Evolutionary conservation across 495 filamentous ascomycete species (phyloP), one percentile per base, ranked within the genome.

Genomic region (Neurospora sp.): DNA sequence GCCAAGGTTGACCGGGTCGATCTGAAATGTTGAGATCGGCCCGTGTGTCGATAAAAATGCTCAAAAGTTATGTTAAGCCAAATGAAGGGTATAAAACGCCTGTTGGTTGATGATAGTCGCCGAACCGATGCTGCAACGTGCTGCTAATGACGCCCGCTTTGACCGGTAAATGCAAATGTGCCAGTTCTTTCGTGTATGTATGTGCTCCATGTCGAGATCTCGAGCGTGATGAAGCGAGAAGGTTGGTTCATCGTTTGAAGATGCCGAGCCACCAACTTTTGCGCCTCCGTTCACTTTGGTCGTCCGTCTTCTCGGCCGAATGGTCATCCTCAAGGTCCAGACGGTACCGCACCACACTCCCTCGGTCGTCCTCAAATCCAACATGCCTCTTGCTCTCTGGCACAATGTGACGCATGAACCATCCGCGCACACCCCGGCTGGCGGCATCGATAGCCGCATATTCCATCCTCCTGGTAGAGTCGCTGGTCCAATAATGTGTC

Each of bases 371-470:
- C 75, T 86, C 84, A 68, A 88, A 88, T 7, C 81, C 78, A 17
- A 86, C 70, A 35, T 82, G 81, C 20, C 86, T 72, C 68, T 77
- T 80, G 42, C 78, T 78, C 39, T 88, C 86, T 14, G 87, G 87
- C 9, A 88, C 80, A 2, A 87, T 73, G 68, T 86, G 80, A 39
- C 83, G 83, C 75, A 86, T 82, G 16, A 87, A 73, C 85, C 86
- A 88, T 7, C 87, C 87, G 70, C 82, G 81, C 8, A 88, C 78
- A 6, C 87, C 87, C 42, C 80, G 79, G 40, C 81, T 83, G 3
- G 87, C 87, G 1, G 86, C 85, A 71, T 88, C 87, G 68, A 88
- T 88, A 27, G 87, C 87, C 1, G 87, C 87, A 76, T 88, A 88
- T 75, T 88, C 87, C 7, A 87, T 78, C 17, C 86, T 76, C 10